These are phyloP conservation scores for Penicillium fimorum DNA, from an alignment of 495 filamentous ascomycete species.

Conservation along the genomic window DNA sequence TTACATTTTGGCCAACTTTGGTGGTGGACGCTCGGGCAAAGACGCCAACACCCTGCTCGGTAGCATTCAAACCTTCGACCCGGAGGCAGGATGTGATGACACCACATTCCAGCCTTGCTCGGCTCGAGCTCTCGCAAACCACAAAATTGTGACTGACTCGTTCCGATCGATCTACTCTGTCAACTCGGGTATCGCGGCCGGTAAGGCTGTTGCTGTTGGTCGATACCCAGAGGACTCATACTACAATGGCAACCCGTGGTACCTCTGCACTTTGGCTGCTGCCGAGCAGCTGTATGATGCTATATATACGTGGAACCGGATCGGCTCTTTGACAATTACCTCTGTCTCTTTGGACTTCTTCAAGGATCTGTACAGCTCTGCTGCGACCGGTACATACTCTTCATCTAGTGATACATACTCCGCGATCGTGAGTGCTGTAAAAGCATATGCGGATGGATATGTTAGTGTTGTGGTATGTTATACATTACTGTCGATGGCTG, in stretches of 20 bases:
- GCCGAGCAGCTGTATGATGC: conserved; percentile 67
- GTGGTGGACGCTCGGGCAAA: conserved; percentile 53
- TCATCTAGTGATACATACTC: conserved; percentile 47
- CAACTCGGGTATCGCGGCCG: conserved; percentile 47
- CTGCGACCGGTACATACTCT: conserved; percentile 50
- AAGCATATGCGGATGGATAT: conserved; percentile 65
- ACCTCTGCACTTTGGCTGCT: conserved; percentile 60
- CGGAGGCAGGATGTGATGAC: conserved; percentile 50
- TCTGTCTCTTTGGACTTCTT: conserved; percentile 56
- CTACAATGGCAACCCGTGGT: conserved; percentile 69
- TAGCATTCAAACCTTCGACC: conserved; percentile 64
- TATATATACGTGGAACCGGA: conserved; percentile 55
- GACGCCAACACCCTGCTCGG: conserved; percentile 63
- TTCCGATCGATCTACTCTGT: conserved; percentile 59
- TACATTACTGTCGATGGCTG: neutral
- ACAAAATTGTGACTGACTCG: conserved; percentile 61
- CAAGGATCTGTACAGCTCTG: conserved; percentile 48
- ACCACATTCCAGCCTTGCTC: conserved; percentile 61
- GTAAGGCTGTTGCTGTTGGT: conserved; percentile 61
- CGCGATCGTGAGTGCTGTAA: conserved; percentile 52
- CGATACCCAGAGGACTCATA: conserved; percentile 70
- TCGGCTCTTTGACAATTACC: conserved; percentile 53
- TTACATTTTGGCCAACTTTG: conserved; percentile 56
- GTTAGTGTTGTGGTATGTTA: conserved; percentile 47
- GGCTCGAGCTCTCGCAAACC: conserved; percentile 60